Evolutionary conservation across 2,329 filamentous ascomycete species (phyloP).

Genomic region (Coleophoma cylindrospora): DNA sequence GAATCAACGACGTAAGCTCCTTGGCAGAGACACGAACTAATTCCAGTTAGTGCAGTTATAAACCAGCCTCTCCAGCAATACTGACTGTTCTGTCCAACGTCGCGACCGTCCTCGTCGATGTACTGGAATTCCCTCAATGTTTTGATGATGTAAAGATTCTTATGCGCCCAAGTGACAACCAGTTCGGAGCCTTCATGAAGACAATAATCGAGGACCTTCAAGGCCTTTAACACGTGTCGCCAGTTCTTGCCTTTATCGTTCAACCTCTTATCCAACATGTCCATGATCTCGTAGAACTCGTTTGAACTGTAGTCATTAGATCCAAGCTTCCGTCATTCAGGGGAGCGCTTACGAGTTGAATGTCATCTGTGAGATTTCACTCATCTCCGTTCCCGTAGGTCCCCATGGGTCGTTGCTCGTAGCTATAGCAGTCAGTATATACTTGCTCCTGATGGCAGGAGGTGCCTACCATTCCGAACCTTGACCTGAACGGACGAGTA

Average conservation of each 20-base stretch:
- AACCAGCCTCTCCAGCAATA: background rate
- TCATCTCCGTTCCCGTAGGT: slow-evolving; percentile 96
- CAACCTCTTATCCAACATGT: slow-evolving; percentile 97
- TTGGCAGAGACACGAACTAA: slow-evolving; percentile 92
- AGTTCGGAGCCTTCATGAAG: slow-evolving; percentile 95
- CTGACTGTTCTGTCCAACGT: slow-evolving; percentile 94
- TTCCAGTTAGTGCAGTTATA: slow-evolving; percentile 20
- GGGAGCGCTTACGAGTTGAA: slow-evolving; percentile 77
- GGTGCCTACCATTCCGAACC: slow-evolving; percentile 83
- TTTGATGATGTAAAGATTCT: slow-evolving; percentile 99
- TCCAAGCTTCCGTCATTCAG: too few relatives aligned
- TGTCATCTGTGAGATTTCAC: slow-evolving; percentile 95
- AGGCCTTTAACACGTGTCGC: slow-evolving; percentile 94
- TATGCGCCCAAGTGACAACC: slow-evolving; percentile 94
- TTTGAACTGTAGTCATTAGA: slow-evolving; percentile 52
- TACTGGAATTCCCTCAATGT: slow-evolving; percentile 96
- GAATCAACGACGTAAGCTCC: slow-evolving; percentile 84
- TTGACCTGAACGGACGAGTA: slow-evolving; percentile 97
- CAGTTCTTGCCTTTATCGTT: slow-evolving; percentile 99
- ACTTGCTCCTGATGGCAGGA: slow-evolving; percentile 10
- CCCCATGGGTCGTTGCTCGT: slow-evolving; percentile 99
- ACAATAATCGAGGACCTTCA: slow-evolving; percentile 97
- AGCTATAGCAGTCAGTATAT: slow-evolving; percentile 50
- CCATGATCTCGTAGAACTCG: slow-evolving; percentile 99
- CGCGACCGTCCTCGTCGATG: slow-evolving; percentile 88